A percentile compares a stretch with the other conserved stretches of the same genome.
Evolutionary conservation across 164 flowering plant genomes (phyloP).

Genomic region (Liquidambar formosana): DNA sequence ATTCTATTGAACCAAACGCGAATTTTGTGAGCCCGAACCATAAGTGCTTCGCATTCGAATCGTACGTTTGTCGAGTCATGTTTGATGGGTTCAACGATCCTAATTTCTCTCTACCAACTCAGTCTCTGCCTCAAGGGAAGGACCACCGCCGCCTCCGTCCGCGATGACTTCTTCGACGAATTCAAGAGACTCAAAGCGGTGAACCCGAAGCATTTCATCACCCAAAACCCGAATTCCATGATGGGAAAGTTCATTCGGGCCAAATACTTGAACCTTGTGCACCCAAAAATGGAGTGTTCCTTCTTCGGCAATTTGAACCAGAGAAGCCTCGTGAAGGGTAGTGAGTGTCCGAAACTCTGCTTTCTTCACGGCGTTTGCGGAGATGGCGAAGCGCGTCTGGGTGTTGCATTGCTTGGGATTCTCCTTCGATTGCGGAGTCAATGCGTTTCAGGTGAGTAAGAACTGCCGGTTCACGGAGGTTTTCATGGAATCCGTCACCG

Average conservation of each 20-base stretch:
- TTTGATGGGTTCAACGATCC: slow-evolving; percentile 61
- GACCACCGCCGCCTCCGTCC: not conserved
- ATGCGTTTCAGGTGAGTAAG: slow-evolving; percentile 53
- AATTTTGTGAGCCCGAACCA: slow-evolving; percentile 40
- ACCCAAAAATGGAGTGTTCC: slow-evolving; percentile 83
- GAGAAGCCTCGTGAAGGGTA: slow-evolving; percentile 49
- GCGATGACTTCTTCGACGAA: slow-evolving; percentile 33
- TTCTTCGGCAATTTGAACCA: slow-evolving; percentile 68
- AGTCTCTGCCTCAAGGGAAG: slow-evolving; percentile 11
- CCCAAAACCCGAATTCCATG: slow-evolving; percentile 37
- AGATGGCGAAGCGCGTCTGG: slow-evolving; percentile 80
- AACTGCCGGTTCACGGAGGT: slow-evolving; percentile 72
- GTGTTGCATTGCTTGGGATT: slow-evolving; percentile 59
- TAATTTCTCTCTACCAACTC: slow-evolving; percentile 26
- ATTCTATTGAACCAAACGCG: slow-evolving; percentile 37
- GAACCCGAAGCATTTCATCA: slow-evolving; percentile 37
- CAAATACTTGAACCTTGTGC: slow-evolving; percentile 62
- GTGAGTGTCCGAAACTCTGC: slow-evolving; percentile 59
- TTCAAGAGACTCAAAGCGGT: slow-evolving; percentile 51
- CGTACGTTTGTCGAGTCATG: slow-evolving; percentile 63
- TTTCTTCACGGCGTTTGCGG: slow-evolving; percentile 63
- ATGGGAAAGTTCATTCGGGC: slow-evolving; percentile 53
- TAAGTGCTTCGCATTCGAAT: slow-evolving; percentile 53
- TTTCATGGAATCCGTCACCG: slow-evolving; percentile 70
- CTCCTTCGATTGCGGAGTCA: slow-evolving; percentile 49